Evolutionary conservation across 78 protist genomes (phyloP).

Genomic region (Chrysochromulina parva): DNA sequence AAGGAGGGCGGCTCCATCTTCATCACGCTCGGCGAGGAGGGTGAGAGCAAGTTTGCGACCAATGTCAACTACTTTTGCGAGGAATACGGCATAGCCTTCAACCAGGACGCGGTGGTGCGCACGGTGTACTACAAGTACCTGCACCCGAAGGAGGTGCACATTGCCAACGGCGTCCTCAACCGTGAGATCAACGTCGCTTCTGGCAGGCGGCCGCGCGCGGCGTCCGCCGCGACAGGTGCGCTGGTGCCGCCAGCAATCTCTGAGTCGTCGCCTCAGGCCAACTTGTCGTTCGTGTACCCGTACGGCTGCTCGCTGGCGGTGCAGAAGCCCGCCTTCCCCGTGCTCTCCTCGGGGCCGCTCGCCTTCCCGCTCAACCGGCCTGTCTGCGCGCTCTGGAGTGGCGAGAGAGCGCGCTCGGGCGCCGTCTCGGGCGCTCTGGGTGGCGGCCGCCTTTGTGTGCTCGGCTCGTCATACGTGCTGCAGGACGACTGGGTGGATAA

Average conservation of each 20-base stretch:
- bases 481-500: constrained; percentile 46
- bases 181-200: constrained; percentile 57
- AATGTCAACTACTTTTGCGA: constrained; percentile 67
- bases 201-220: not conserved
- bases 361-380: constrained; percentile 67
- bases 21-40: constrained; percentile 63
- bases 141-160: constrained; percentile 74
- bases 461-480: too few relatives aligned
- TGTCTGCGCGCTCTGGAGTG: not conserved
- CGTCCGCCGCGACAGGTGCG: not conserved
- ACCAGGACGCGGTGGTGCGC: constrained; percentile 72
- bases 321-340: constrained; percentile 81
- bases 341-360: constrained; percentile 67
- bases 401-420: not conserved
- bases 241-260: not conserved
- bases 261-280: not conserved
- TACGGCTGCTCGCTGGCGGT: constrained; percentile 76
- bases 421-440: constrained; percentile 48
- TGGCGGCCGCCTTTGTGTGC: constrained; percentile 55
- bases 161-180: constrained; percentile 60
- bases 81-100: constrained; percentile 65
- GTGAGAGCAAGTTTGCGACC: constrained; percentile 40
- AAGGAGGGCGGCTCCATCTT: constrained; percentile 68
- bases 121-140: constrained; percentile 59
- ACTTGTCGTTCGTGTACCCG: constrained; percentile 64